Evolutionary conservation across 768 basidiomycete genomes (phyloP), one percentile per base, ranked within the genome.

Genomic region (Naematelia encephala): DNA sequence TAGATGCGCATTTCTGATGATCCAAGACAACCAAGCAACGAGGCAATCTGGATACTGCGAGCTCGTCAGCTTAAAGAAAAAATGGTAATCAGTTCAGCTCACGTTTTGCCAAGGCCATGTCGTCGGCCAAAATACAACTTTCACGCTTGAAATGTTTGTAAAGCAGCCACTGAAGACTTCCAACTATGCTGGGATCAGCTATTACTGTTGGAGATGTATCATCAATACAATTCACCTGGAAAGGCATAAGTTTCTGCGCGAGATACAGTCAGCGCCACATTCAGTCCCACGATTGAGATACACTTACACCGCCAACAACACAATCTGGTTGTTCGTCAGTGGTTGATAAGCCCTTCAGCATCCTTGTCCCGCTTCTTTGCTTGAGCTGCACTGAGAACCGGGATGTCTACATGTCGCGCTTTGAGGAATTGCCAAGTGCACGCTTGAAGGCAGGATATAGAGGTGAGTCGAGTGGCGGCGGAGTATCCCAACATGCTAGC

Each of bases 401-500:
- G 84, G 19, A 96, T 83, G 3, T 77, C 77, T 22, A 93, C 85
- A 2, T 72, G 54, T 4, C 84, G 83, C 4, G 89, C 85, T 14
- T 77, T 78, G 5, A 94, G 69, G 73, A 85, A 94, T 30, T 80
- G 34, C 75, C 63, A 70, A 96, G 85, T 3, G 91, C 93, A 1
- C 67, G 75, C 60, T 82, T 77, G 71, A 87, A 98, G 0, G 85
- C 84, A 0, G 79, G 68, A 77, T 88, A 88, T 5, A 82, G 81
- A 1, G 78, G 68, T 50, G 87, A 86, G 16, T 78, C 80, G 5
- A 63, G 70, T 8, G 82, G 82, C 30, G 91, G 90, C 0, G 93
- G 91, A 16, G 91, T 85, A 78, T 96, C 92, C 90, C 91, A 94
- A 11, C 88, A 86, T n/a, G 89, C 91, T 94, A 12, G 47, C 16